Base-by-base conservation (phyloP, 139 green algal genomes). In the Haematococcus lacustris region DNA sequence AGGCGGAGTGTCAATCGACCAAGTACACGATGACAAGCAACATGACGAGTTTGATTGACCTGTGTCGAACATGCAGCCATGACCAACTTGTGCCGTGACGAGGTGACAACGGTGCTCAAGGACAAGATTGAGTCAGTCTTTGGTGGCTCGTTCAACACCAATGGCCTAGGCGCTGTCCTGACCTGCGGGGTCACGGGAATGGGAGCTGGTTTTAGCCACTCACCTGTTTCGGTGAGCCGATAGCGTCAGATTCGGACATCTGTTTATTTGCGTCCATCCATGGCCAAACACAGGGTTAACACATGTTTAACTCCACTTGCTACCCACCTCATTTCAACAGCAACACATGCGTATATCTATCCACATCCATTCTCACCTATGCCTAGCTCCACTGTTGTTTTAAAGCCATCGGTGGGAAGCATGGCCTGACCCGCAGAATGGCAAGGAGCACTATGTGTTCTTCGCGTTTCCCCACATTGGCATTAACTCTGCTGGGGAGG, bases 401-500 rank as follows among this genome's bases (percentile, higher is more conserved):
- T n/a, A n/a, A n/a, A n/a, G n/a, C n/a, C n/a, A n/a, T n/a, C n/a
- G n/a, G n/a, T n/a, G n/a, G n/a, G n/a, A n/a, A n/a, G n/a, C n/a
- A n/a, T n/a, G n/a, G n/a, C n/a, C n/a, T n/a, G n/a, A 3, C 66
- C 66, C 30, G n/a, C 66, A 71, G 66, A 61, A 71, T 32, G 89
- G 89, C 41, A 60, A 71, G 68, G 72, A 77, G 72, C 63, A 57
- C 39, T 77, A 77, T 50, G 72, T 77, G 30, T 96, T 97, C 85
- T 95, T 96, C 62, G 89, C 88, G 72, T 94, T 96, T 81, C 92
- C 92, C 28, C 92, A 97, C 85, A 93, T 96, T 73, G 87, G 83
- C 71, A 91, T 97, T 61, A 86, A 93, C 78, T 61, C 70, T 60
- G 39, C 70, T 4, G 86, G 89, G 59, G 76, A 87, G 66, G 66